These are phyloP conservation scores for Eucalyptus sp. DNA, from an alignment of 345 rosid species.

Conservation along the genomic window DNA sequence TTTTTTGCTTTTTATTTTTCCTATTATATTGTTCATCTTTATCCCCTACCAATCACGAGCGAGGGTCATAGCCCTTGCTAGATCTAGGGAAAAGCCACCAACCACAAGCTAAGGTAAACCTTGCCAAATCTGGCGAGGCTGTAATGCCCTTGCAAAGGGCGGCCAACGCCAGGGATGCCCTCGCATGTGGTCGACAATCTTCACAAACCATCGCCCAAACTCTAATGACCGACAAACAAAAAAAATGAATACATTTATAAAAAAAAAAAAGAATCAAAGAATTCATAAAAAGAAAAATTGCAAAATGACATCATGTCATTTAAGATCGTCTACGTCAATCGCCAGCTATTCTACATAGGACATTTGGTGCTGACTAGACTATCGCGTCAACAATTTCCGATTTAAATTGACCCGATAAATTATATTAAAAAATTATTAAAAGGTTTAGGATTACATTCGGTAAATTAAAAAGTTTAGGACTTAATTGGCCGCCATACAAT, in stretches of 20 bases:
- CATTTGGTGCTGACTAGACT: no score
- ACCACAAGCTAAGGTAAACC: not conserved
- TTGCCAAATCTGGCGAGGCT: not conserved
- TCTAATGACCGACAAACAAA: not conserved
- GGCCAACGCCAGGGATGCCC: not conserved
- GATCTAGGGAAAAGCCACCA: not conserved
- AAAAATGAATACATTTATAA: not conserved
- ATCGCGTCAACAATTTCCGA: no score
- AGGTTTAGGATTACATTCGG: no score
- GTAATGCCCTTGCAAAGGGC: not conserved
- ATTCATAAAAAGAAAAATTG: not conserved
- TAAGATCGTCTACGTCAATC: no score
- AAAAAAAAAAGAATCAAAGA: not conserved
- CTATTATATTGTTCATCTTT: not conserved
- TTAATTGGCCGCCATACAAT: no score
- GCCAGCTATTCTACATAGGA: no score
- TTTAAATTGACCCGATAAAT: no score
- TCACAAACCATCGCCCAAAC: not conserved
- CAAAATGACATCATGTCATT: no score
- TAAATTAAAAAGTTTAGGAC: no score
- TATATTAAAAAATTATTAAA: no score
- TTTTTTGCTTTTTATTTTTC: not conserved
- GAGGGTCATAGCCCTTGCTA: not conserved
- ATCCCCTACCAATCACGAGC: not conserved
- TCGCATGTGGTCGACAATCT: not conserved